phyloP scores from a whole-genome alignment of 1,139 yeast species.

The Suhomyces atakaporum region DNA sequence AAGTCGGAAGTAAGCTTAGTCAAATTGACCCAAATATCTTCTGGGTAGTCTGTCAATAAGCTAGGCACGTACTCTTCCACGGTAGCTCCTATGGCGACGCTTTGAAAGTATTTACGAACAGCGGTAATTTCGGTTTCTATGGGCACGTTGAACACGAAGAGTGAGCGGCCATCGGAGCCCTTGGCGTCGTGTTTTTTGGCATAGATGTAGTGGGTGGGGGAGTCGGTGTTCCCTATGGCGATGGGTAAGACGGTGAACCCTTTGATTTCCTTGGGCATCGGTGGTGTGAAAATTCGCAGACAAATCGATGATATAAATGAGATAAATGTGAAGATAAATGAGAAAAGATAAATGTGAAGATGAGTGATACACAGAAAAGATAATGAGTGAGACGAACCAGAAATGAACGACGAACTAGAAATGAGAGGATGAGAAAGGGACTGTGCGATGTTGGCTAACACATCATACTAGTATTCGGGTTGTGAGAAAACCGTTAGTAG shows the following conservation, averaged over 20 bases:
- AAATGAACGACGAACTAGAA: no score
- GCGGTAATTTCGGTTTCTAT: conserved; percentile 53
- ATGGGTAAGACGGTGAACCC: conserved; percentile 59
- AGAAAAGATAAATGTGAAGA: no score
- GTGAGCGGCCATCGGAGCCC: conserved; percentile 37
- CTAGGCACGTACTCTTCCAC: conserved; percentile 51
- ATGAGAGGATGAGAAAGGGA: no score
- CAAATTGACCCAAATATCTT: conserved; percentile 60
- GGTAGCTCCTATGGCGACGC: conserved; percentile 61
- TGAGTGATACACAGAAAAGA: no score
- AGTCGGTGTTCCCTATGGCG: conserved; percentile 14
- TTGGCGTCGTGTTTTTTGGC: conserved; percentile 65
- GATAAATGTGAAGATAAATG: no score
- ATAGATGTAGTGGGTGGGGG: conserved; percentile 51
- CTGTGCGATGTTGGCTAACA: no score
- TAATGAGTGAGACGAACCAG: no score
- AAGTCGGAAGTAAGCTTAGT: conserved; percentile 63
- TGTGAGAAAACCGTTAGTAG: no score
- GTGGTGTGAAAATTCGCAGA: neutral
- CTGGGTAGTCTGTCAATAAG: conserved; percentile 40
- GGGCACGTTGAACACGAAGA: conserved; percentile 81
- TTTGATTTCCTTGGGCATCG: conserved; percentile 39
- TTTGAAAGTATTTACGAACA: conserved; percentile 59
- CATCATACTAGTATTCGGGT: no score
- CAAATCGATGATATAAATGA: neutral